Percentiles rank a stretch among this genome's conserved stretches.
Conservation (phyloP, 139 green algal species). For the Micractinium sp. region DNA sequence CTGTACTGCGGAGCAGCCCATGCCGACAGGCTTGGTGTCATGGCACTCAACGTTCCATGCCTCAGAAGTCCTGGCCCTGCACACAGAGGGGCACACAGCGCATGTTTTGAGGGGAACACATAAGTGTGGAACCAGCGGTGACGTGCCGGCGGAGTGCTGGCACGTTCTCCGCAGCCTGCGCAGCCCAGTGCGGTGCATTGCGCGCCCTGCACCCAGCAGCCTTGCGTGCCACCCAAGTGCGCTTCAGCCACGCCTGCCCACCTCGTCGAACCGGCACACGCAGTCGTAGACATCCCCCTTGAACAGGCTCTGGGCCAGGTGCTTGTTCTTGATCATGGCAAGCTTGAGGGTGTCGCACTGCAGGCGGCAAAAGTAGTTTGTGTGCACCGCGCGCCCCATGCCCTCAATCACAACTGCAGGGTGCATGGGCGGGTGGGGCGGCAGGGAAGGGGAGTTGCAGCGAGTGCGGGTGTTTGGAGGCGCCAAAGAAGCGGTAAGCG, state of each 20-base stretch:
- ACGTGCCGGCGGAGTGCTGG: too few relatives aligned
- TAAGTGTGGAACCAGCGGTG: neutral
- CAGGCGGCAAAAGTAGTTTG: conserved; percentile 78
- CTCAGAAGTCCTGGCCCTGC: neutral
- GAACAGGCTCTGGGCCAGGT: conserved; percentile 87
- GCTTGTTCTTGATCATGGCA: conserved; percentile 97
- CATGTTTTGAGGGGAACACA: neutral
- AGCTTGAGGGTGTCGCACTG: conserved; percentile 94
- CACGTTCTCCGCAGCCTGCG: neutral
- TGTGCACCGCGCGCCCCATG: conserved; percentile 93
- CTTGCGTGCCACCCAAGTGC: neutral
- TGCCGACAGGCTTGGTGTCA: too few relatives aligned
- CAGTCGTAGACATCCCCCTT: conserved; percentile 92
- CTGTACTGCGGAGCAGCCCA: neutral
- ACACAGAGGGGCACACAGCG: neutral
- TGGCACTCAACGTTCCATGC: too few relatives aligned
- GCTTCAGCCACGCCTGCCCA: neutral
- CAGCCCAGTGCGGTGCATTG: neutral
- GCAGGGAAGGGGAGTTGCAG: neutral
- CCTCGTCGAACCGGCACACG: conserved; percentile 75
- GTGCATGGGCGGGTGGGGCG: too few relatives aligned
- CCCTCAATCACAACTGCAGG: conserved; percentile 91
- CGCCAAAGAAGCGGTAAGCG: too few relatives aligned
- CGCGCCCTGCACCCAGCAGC: neutral
- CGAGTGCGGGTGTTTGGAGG: too few relatives aligned